phyloP scores from a whole-genome alignment of 2,329 filamentous ascomycete species.

The Phaeosphaeria sp. region DNA sequence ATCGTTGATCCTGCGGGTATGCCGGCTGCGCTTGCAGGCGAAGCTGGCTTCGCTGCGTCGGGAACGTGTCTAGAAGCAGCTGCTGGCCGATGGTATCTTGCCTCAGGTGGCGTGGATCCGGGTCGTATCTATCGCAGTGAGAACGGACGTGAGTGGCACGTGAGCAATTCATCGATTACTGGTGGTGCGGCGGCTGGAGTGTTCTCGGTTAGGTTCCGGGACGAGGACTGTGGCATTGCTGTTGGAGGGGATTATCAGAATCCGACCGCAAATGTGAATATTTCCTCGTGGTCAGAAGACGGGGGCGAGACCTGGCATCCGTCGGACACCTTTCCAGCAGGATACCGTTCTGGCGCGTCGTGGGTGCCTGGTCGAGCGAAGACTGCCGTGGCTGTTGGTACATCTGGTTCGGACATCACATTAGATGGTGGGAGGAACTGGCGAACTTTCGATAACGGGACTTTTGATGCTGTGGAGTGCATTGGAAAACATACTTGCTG shows the following conservation, averaged over 20 bases:
- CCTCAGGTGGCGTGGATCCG: conserved; percentile 31
- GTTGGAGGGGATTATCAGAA: conserved; percentile 36
- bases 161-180: conserved; percentile 24
- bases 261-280: conserved; percentile 23
- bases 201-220: conserved; percentile 35
- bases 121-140: conserved; percentile 31
- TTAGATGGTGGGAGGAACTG: conserved; percentile 35
- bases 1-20: conserved; percentile 21
- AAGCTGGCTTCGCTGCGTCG: conserved; percentile 34
- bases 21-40: conserved; percentile 27
- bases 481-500: conserved; percentile 24
- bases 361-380: conserved; percentile 27
- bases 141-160: conserved; percentile 24
- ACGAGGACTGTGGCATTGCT: conserved; percentile 29
- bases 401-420: conserved; percentile 36
- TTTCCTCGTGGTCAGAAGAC: conserved; percentile 33
- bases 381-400: conserved; percentile 33
- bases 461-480: conserved; percentile 38
- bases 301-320: conserved; percentile 29
- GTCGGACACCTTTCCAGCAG: conserved; percentile 29
- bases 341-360: conserved; percentile 33
- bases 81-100: conserved; percentile 37
- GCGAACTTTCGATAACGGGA: conserved; percentile 30
- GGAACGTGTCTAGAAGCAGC: conserved; percentile 36
- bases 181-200: conserved; percentile 37